These are phyloP conservation scores for Betula pendula DNA, from an alignment of 306 rosid genomes.

Conservation along the genomic window DNA sequence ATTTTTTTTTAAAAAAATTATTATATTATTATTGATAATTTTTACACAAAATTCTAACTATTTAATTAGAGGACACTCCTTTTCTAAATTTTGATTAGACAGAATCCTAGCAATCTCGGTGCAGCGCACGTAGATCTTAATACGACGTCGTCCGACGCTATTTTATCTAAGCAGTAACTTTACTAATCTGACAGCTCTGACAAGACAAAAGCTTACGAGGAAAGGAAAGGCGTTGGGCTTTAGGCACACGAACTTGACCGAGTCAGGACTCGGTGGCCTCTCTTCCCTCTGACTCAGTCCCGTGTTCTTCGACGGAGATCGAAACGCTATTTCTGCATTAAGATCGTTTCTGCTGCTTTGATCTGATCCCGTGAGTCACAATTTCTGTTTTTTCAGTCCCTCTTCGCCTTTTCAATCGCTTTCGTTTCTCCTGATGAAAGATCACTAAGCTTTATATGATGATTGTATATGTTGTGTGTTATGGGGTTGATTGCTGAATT, in stretches of 20 bases:
- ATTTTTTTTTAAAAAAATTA: no score
- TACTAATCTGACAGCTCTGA: background rate
- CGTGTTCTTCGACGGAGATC: background rate
- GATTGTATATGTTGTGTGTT: background rate
- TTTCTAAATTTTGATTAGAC: no score
- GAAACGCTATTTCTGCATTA: background rate
- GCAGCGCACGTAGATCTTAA: background rate
- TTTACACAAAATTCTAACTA: no score
- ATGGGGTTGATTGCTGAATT: background rate
- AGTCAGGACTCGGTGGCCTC: slow-evolving; percentile 1
- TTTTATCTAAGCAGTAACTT: background rate
- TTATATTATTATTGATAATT: no score
- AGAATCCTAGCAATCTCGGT: background rate
- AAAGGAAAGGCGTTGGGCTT: background rate
- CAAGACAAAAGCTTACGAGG: background rate
- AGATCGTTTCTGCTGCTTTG: background rate
- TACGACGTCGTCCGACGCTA: background rate
- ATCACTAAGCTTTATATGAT: background rate
- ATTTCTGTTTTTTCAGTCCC: background rate
- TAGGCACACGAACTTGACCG: background rate
- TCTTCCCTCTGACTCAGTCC: background rate
- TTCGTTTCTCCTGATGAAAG: background rate
- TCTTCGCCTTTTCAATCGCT: background rate
- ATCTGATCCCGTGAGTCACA: slow-evolving; percentile 1
- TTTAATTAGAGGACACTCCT: no score